These are phyloP conservation scores for Amoeboaphelidium protococcarum DNA, from an alignment of 371 early-diverging fungal species.

Conservation along the genomic window DNA sequence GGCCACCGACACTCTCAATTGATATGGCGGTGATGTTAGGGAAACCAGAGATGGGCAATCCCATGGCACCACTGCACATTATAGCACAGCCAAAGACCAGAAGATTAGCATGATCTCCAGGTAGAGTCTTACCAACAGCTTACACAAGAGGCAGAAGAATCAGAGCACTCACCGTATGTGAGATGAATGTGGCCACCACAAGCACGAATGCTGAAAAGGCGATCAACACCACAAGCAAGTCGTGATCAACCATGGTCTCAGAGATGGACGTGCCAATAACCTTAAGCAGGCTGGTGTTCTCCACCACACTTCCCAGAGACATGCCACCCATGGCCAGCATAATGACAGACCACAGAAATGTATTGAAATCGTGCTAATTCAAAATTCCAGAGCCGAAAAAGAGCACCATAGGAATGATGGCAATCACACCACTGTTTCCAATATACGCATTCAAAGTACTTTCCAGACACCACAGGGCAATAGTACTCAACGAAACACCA, in stretches of 20 bases:
- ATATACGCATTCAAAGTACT: slow-evolving; percentile 30
- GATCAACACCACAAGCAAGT: slow-evolving; percentile 33
- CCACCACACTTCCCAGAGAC: slow-evolving; percentile 71
- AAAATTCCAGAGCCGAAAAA: slow-evolving; percentile 63
- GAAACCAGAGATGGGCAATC: slow-evolving; percentile 71
- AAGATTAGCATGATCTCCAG: slow-evolving; percentile 62
- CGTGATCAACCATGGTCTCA: slow-evolving; percentile 25
- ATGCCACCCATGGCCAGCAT: slow-evolving; percentile 85
- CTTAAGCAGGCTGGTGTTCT: slow-evolving; percentile 48
- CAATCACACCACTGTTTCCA: slow-evolving; percentile 79
- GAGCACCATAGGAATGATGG: slow-evolving; percentile 64
- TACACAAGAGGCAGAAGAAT: slow-evolving; percentile 53
- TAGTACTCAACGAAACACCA: slow-evolving; percentile 29
- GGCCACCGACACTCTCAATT: slow-evolving; percentile 70
- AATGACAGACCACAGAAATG: slow-evolving; percentile 54
- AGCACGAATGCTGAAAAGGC: slow-evolving; percentile 36
- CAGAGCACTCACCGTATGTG: slow-evolving; percentile 74
- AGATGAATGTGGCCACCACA: slow-evolving; percentile 68
- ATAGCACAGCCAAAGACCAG: slow-evolving; percentile 63
- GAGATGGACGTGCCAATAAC: slow-evolving; percentile 43
- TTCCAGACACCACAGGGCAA: slow-evolving; percentile 66
- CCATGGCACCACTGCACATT: slow-evolving; percentile 68
- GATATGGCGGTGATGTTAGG: slow-evolving; percentile 90
- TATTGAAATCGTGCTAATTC: slow-evolving; percentile 81
- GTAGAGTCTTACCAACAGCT: slow-evolving; percentile 35